Evolutionary conservation across 441 rosid genomes (phyloP), one percentile per base, ranked within the genome.

Genomic region (Pelargonium cotyledonis): DNA sequence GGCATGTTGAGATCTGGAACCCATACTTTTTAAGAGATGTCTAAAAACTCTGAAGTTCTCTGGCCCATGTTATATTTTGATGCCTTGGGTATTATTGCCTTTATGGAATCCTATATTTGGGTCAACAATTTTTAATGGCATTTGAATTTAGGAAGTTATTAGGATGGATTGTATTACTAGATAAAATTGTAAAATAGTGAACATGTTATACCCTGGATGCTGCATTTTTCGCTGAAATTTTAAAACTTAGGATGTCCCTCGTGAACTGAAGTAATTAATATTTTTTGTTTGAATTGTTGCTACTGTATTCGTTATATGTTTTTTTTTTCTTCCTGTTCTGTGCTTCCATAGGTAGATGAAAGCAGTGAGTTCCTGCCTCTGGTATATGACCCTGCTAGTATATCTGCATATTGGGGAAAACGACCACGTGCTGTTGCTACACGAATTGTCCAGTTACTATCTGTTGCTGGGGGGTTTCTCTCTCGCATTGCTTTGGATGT

Each of bases 401-500:
- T 94, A 66, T 77, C 99, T 68, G 88, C 86, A 15, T 91, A 91
- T 55, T 94, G 99, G 99, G 99, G 97, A 41, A 94, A 88, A 76
- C 85, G 96, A 4, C 97, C 97, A 0, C 91, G 87, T 53, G 96
- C 97, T 12, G 96, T 94, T 76, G 95, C 90, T 15, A 89, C 94
- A 23, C 84, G 97, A 18, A 68, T 79, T 79, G 72, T 91, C 49
- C 99, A 94, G 75, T 79, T 94, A 49, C 81, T 89, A 4, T 88
- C 99, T 19, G 99, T 94, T 60, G 97, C 97, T 0, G 99, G 99
- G 29, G 97, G 97, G 63, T 94, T 94, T 77, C 96, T 94, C 68
- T 94, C 98, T 5, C 91, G 86, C 15, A 23, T 91, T 29, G 87
- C 84, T 38, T 71, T 62, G 80, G 99, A 94, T 76, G 63, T 94